Evolutionary conservation across 176 grass and related monocot genomes (phyloP), one percentile per base, ranked within the genome.

Genomic region (Oryza meridionalis): DNA sequence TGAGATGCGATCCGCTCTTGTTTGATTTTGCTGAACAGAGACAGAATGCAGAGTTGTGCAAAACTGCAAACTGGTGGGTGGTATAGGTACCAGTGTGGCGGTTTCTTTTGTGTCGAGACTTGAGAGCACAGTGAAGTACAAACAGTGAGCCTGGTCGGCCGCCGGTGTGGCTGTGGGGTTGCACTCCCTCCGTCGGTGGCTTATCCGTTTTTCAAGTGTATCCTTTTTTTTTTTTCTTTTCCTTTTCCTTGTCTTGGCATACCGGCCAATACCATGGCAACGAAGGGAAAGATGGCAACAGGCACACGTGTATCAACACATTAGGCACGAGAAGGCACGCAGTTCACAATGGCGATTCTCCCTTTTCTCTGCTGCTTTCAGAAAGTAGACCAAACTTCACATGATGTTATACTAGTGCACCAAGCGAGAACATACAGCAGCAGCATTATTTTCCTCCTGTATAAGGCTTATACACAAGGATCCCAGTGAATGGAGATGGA

Each of bases 301-400:
- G 17, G 27, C 32, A 76, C 47, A 75, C 27, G 73, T 59, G 51
- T 51, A 77, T 7, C 19, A 59, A 17, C 50, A 62, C 21, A 5
- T 22, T 49, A 58, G 46, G 47, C 73, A 76, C 31, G 74, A 55
- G 74, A 77, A 77, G 61, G 74, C 74, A 38, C 21, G 11, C 11
- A 19, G 1, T 38, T 1, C 10, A 77, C 31, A 77, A 14, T 55
- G 51, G 6, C 17, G 17, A 55, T 55, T 55, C 51, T 55, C 51
- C 49, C 17, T 61, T 22, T 22, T 25, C n/a, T 43, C 11, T 11
- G 72, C 45, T 75, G 4, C 51, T 55, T 58, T 58, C 53, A 58
- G 7, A 58, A 58, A n/a, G 50, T 12, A 3, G 16, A 53, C 7
- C 73, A 58, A 61, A 38, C 73, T 42, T 62, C 11, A 76, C 31